Evolutionary conservation across 768 basidiomycete genomes (phyloP).

Genomic region (Pleurotus platypus): DNA sequence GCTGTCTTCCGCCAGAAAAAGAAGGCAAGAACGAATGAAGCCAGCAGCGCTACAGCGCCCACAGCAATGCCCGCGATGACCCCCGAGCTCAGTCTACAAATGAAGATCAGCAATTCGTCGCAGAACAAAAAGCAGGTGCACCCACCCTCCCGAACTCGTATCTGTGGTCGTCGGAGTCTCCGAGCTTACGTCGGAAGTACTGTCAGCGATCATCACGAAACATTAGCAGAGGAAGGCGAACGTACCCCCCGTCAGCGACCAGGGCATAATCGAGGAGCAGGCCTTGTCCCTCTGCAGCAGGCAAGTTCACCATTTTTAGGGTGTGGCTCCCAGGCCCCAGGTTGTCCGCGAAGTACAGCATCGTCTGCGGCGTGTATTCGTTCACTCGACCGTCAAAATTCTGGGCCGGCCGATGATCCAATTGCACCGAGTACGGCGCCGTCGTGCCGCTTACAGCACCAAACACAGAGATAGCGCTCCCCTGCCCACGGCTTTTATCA

Average conservation of each 20-base stretch:
- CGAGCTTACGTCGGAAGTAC: neutral
- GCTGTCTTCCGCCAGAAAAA: neutral
- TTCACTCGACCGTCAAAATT: conserved; percentile 1
- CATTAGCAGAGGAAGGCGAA: neutral
- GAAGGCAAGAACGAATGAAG: neutral
- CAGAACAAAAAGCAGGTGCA: neutral
- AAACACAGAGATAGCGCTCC: conserved; percentile 1
- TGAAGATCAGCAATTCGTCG: neutral
- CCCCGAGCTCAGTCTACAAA: neutral
- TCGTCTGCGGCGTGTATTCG: neutral
- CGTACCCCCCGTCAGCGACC: neutral
- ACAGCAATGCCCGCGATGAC: conserved; percentile 3
- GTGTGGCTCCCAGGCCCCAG: conserved; percentile 6
- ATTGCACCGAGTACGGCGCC: neutral
- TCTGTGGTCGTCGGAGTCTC: neutral
- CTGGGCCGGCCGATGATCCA: neutral
- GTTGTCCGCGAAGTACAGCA: conserved; percentile 7
- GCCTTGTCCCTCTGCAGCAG: neutral
- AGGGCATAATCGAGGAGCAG: conserved; percentile 9
- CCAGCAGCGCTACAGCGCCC: neutral
- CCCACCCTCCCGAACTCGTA: neutral
- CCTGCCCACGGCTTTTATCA: neutral
- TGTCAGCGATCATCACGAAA: no score
- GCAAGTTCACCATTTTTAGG: conserved; percentile 1
- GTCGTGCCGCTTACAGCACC: conserved; percentile 1